Evolutionary conservation across 83 land plant species (phyloP).

Genomic region (Picea mariana): DNA sequence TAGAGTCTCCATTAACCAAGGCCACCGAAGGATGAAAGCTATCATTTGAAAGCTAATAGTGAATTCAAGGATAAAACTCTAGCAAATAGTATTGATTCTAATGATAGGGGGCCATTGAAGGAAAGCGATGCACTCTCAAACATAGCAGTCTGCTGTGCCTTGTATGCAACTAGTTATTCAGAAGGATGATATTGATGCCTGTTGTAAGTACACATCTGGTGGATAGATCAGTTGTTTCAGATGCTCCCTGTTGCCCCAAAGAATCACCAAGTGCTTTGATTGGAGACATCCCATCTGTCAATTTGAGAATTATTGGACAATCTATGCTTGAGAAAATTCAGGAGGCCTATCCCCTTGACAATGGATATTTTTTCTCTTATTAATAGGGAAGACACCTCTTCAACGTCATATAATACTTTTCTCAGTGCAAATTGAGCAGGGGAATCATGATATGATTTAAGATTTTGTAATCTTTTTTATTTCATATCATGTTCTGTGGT

Average conservation of each 20-base stretch:
- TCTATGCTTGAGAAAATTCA: constrained; percentile 31
- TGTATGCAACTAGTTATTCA: not conserved
- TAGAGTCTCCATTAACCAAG: constrained; percentile 95
- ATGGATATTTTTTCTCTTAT: not conserved
- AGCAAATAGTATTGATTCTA: not conserved
- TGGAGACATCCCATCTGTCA: not conserved
- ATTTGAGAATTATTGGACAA: constrained; percentile 25
- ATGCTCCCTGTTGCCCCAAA: not conserved
- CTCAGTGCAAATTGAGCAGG: not conserved
- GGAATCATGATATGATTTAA: constrained; percentile 20
- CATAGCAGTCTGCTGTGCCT: constrained; percentile 8
- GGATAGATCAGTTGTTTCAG: not conserved
- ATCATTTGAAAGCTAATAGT: not conserved
- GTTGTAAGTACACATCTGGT: not conserved
- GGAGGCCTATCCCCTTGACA: constrained; percentile 14
- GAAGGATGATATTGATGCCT: not conserved
- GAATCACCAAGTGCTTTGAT: not conserved
- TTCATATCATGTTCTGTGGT: not conserved
- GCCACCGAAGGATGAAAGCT: too few species aligned
- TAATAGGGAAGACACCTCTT: not conserved
- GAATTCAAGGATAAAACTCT: not conserved
- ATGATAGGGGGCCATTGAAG: not conserved
- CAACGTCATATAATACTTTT: not conserved
- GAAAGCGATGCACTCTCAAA: not conserved
- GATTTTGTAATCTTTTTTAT: not conserved